phyloP scores from a whole-genome alignment of 768 basidiomycete species.

The Russula sp. region DNA sequence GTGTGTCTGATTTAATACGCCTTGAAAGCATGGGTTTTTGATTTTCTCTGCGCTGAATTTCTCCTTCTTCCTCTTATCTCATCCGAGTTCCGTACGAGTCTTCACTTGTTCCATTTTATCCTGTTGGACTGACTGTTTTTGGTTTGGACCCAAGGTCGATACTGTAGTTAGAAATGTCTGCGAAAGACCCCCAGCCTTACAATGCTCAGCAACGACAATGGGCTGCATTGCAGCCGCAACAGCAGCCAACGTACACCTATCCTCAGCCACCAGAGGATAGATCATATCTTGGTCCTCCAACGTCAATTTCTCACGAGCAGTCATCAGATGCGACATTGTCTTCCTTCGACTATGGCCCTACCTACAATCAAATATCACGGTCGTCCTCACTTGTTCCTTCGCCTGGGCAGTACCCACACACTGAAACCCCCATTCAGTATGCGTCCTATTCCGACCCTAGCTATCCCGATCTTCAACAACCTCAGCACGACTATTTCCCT shows the following conservation, averaged over 20 bases:
- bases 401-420: not conserved
- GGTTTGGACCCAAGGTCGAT: not conserved
- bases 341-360: constrained; percentile 10
- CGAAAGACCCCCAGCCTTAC: constrained; percentile 1
- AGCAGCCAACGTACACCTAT: constrained; percentile 4
- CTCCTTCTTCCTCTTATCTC: not conserved
- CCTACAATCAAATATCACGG: constrained; percentile 10
- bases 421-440: constrained; percentile 1
- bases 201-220: constrained; percentile 3
- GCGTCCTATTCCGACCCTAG: constrained; percentile 2
- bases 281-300: not conserved
- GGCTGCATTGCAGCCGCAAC: constrained; percentile 1
- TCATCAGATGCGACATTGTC: not conserved
- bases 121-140: not conserved
- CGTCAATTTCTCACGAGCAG: not conserved
- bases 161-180: not conserved
- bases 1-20: not conserved
- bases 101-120: not conserved
- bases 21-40: not conserved
- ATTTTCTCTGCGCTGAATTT: not conserved
- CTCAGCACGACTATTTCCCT: constrained; percentile 2
- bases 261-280: not conserved
- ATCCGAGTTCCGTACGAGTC: not conserved
- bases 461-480: constrained; percentile 10
- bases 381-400: constrained; percentile 11